Percentiles rank a stretch among this genome's conserved stretches.
phyloP scores from a whole-genome alignment of 768 basidiomycete genomes.

The Boletus edulis region DNA sequence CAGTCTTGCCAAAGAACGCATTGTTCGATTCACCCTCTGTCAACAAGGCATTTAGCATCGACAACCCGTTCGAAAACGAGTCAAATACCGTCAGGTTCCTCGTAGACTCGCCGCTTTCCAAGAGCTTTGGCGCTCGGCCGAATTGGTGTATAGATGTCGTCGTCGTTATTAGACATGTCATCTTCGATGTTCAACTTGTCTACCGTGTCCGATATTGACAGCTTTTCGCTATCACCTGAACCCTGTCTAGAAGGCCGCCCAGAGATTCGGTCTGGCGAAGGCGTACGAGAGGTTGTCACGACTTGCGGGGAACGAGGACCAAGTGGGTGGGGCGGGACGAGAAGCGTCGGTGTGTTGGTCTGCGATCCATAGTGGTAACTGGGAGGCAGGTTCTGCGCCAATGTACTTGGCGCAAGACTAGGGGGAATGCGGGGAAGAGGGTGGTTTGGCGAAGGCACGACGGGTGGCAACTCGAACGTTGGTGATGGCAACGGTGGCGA shows the following conservation, averaged over 20 bases:
- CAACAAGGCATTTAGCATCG: neutral
- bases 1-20: slow-evolving; percentile 45
- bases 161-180: slow-evolving; percentile 25
- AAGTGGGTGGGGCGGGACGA: slow-evolving; percentile 70
- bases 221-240: slow-evolving; percentile 25
- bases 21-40: slow-evolving; percentile 54
- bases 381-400: slow-evolving; percentile 10
- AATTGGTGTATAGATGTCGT: slow-evolving; percentile 37
- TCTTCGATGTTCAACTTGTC: slow-evolving; percentile 30
- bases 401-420: slow-evolving; percentile 18
- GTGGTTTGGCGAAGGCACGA: slow-evolving; percentile 33
- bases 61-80: neutral
- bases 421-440: slow-evolving; percentile 40
- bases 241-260: slow-evolving; percentile 17
- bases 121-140: slow-evolving; percentile 85
- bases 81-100: slow-evolving; percentile 43
- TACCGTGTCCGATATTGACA: slow-evolving; percentile 24
- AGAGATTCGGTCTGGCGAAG: slow-evolving; percentile 56
- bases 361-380: slow-evolving; percentile 27
- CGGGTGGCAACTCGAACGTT: slow-evolving; percentile 29
- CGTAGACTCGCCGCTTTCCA: slow-evolving; percentile 73
- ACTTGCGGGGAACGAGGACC: slow-evolving; percentile 63
- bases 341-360: slow-evolving; percentile 31
- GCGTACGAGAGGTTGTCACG: slow-evolving; percentile 55
- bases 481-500: slow-evolving; percentile 28